Conservation (phyloP, 2,329 filamentous ascomycete genomes). For the Xylariomycetidae sp. region DNA sequence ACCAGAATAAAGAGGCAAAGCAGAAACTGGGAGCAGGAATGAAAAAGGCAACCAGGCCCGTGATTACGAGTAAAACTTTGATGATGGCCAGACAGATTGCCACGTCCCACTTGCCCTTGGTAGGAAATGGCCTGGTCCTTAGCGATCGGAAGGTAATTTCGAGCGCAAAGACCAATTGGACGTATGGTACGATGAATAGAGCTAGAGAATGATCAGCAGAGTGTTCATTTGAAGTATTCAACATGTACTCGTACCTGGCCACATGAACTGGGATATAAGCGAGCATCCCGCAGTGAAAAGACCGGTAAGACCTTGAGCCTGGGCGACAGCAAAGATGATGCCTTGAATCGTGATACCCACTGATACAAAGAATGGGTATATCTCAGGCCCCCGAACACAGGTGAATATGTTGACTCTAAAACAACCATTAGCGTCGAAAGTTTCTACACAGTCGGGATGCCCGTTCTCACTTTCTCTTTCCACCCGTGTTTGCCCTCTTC, state of each 20-base stretch:
- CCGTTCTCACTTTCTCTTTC: slow-evolving; percentile 37
- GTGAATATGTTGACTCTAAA: slow-evolving; percentile 27
- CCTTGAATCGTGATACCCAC: slow-evolving; percentile 53
- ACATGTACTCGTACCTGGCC: slow-evolving; percentile 43
- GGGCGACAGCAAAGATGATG: slow-evolving; percentile 49
- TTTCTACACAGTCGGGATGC: slow-evolving; percentile 1
- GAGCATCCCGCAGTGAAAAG: slow-evolving; percentile 48
- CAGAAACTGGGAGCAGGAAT: slow-evolving; percentile 53
- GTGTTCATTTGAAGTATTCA: background rate
- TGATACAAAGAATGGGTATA: slow-evolving; percentile 51
- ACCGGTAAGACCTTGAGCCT: slow-evolving; percentile 47
- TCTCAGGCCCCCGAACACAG: slow-evolving; percentile 41
- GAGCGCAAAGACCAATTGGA: slow-evolving; percentile 59
- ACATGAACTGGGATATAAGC: slow-evolving; percentile 49
- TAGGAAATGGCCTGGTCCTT: slow-evolving; percentile 48
- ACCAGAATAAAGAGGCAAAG: slow-evolving; percentile 64
- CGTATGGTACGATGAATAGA: slow-evolving; percentile 60
- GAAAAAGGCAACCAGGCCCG: slow-evolving; percentile 53
- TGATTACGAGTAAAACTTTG: slow-evolving; percentile 44
- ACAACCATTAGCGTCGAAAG: slow-evolving; percentile 12
- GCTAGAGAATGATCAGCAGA: slow-evolving; percentile 36
- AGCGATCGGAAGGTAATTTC: slow-evolving; percentile 55
- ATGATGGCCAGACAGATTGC: slow-evolving; percentile 49
- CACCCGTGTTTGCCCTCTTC: slow-evolving; percentile 35
- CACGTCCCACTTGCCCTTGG: slow-evolving; percentile 54